A percentile compares a stretch with the other conserved stretches of the same genome.
Evolutionary conservation across 768 basidiomycete species (phyloP).

Genomic region (Cubamyces lactineus): DNA sequence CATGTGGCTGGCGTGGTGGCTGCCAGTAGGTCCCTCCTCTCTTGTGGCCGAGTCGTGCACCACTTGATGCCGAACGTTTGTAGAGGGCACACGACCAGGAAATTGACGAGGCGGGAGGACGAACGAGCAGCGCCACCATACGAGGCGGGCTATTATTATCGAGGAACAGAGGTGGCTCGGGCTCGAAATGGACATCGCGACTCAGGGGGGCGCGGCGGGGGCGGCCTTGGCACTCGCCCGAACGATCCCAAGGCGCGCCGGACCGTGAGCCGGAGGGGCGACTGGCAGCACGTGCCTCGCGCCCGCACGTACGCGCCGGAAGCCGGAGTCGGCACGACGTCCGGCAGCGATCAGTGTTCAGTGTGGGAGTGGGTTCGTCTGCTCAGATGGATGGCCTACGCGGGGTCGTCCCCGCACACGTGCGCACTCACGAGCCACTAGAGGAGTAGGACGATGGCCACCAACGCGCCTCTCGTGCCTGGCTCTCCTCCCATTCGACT

Average conservation of each 20-base stretch:
- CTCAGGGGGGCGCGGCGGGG: background rate
- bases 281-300: constrained; percentile 7
- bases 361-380: background rate
- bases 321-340: background rate
- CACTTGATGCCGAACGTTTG: constrained; percentile 5
- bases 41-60: background rate
- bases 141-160: background rate
- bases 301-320: background rate
- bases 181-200: background rate
- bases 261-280: background rate
- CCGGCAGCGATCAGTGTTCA: background rate
- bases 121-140: constrained; percentile 5
- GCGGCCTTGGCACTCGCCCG: background rate
- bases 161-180: background rate
- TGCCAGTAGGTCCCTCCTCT: background rate
- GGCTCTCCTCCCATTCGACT: background rate
- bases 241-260: background rate
- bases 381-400: background rate
- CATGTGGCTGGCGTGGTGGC: background rate
- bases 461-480: constrained; percentile 1
- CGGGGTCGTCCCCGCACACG: background rate
- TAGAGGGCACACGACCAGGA: background rate
- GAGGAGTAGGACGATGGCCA: background rate
- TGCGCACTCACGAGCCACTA: constrained; percentile 8
- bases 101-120: background rate